These are phyloP conservation scores for Dactylellina cionopaga DNA, from an alignment of 2,329 filamentous ascomycete species.

Conservation along the genomic window DNA sequence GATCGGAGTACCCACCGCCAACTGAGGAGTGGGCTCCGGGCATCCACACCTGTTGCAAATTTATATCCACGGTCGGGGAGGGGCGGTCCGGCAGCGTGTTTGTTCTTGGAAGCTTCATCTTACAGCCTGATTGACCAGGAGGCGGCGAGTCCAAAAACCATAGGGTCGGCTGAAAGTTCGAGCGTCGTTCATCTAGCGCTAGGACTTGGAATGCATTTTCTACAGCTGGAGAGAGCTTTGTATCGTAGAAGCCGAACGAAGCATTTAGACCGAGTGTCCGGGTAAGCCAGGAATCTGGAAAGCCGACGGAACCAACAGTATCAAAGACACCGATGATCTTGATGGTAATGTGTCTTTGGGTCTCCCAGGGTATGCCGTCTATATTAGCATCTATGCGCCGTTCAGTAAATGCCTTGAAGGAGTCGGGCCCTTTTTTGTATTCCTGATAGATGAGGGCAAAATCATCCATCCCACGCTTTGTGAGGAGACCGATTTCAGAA, in stretches of 20 bases:
- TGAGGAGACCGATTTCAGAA: conserved; percentile 47
- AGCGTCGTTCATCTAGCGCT: conserved; percentile 66
- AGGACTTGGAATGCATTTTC: conserved; percentile 69
- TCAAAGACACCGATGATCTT: conserved; percentile 64
- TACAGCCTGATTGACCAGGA: conserved; percentile 53
- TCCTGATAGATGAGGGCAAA: conserved; percentile 70
- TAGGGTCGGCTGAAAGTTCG: conserved; percentile 40
- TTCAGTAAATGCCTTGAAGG: conserved; percentile 31
- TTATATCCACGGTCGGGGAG: conserved; percentile 40
- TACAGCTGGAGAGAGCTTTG: conserved; percentile 58
- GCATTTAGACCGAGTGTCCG: conserved; percentile 41
- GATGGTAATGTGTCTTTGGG: conserved; percentile 46
- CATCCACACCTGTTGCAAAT: conserved; percentile 49
- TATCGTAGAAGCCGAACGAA: conserved; percentile 46
- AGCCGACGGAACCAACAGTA: conserved; percentile 61
- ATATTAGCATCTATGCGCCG: conserved; percentile 27
- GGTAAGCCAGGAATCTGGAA: conserved; percentile 52
- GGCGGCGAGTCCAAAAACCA: conserved; percentile 40
- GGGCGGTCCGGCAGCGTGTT: conserved; percentile 39
- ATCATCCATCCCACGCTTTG: conserved; percentile 65
- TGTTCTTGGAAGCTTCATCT: conserved; percentile 54
- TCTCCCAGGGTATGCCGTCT: conserved; percentile 48
- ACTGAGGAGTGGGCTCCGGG: conserved; percentile 63
- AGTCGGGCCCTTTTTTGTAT: conserved; percentile 52
- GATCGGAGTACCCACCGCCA: conserved; percentile 64